Evolutionary conservation across 2,329 filamentous ascomycete species (phyloP).

Genomic region (Chrysoporthe cubensis): DNA sequence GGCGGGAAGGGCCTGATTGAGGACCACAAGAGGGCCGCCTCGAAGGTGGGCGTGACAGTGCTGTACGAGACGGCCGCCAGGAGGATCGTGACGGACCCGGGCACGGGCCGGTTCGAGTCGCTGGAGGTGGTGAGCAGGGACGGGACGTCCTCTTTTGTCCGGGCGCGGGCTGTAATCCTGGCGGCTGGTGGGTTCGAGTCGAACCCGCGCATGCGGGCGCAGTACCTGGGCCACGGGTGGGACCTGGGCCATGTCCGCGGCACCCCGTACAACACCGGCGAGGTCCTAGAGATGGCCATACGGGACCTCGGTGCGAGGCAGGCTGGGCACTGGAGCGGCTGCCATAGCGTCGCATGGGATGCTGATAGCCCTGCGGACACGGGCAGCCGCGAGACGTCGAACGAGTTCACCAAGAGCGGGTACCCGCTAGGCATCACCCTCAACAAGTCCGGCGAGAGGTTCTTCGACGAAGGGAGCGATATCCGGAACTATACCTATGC

Average conservation of each 20-base stretch:
- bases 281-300: conserved; percentile 57
- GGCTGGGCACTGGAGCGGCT: conserved; percentile 65
- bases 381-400: conserved; percentile 63
- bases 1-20: conserved; percentile 63
- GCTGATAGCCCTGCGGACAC: conserved; percentile 58
- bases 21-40: conserved; percentile 50
- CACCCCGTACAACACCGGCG: conserved; percentile 67
- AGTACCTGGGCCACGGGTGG: conserved; percentile 62
- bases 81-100: conserved; percentile 40
- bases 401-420: conserved; percentile 71
- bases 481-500: conserved; percentile 71
- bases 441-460: conserved; percentile 61
- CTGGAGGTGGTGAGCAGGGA: conserved; percentile 35
- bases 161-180: conserved; percentile 51
- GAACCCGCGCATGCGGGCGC: conserved; percentile 57
- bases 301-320: conserved; percentile 53
- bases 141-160: conserved; percentile 36
- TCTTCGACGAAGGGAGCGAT: conserved; percentile 70
- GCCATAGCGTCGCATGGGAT: conserved; percentile 69
- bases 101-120: conserved; percentile 38
- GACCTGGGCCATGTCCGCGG: conserved; percentile 65
- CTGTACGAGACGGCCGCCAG: conserved; percentile 52
- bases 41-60: conserved; percentile 46
- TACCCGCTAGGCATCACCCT: conserved; percentile 70
- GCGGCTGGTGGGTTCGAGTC: conserved; percentile 69